These are phyloP conservation scores for Fusarium sp. DNA, from an alignment of 2,329 filamentous ascomycete genomes.

Conservation along the genomic window DNA sequence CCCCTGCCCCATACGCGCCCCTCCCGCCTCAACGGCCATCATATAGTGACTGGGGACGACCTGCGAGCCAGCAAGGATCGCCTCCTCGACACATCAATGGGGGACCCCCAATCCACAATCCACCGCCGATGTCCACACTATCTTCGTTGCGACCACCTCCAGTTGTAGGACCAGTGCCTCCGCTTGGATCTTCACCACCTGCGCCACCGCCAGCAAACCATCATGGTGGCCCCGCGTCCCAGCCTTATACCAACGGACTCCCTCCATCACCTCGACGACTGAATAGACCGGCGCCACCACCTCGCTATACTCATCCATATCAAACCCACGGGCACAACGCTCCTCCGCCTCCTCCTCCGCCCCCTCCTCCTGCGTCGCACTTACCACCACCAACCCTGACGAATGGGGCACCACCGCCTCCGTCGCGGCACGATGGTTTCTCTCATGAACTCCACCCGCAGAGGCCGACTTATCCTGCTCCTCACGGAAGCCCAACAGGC, in stretches of 20 bases:
- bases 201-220: constrained; percentile 53
- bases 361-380: constrained; percentile 27
- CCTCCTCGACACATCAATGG: constrained; percentile 61
- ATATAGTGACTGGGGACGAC: constrained; percentile 61
- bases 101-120: constrained; percentile 47
- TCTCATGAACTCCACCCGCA: constrained; percentile 54
- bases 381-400: constrained; percentile 44
- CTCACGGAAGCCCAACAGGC: constrained; percentile 57
- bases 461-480: constrained; percentile 53
- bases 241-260: constrained; percentile 54
- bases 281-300: constrained; percentile 53
- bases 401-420: constrained; percentile 44
- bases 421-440: constrained; percentile 46
- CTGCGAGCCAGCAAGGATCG: constrained; percentile 59
- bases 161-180: constrained; percentile 47
- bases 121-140: constrained; percentile 47
- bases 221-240: constrained; percentile 48
- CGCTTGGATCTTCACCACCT: constrained; percentile 52
- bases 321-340: constrained; percentile 42
- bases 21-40: constrained; percentile 40
- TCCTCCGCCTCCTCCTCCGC: background rate
- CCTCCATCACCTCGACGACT: constrained; percentile 59
- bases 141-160: constrained; percentile 61
- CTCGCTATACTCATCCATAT: constrained; percentile 53
- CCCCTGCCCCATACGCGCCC: constrained; percentile 43